A percentile compares a stretch with the other conserved stretches of the same genome.
phyloP scores from a whole-genome alignment of 805 yeast species.

The Clavispora carvajalis region DNA sequence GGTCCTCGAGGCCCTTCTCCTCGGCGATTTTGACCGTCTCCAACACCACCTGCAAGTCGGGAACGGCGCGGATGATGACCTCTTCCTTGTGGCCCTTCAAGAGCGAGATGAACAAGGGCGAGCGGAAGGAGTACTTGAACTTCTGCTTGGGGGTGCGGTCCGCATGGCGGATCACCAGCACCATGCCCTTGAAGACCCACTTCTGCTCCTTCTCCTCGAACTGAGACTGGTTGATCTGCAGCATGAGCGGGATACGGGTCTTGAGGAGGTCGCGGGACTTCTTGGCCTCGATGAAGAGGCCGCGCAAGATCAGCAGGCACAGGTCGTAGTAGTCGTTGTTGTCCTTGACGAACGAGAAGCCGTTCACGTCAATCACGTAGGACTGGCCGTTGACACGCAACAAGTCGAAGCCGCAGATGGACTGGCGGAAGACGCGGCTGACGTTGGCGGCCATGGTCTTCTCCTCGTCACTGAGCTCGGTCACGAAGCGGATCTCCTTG shows the following conservation, averaged over 20 bases:
- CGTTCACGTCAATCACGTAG: constrained; percentile 95
- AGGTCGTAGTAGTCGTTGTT: constrained; percentile 79
- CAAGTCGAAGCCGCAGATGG: constrained; percentile 95
- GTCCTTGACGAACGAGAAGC: constrained; percentile 96
- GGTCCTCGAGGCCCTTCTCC: constrained; percentile 75
- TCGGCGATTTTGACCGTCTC: constrained; percentile 81
- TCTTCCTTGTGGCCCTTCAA: constrained; percentile 94
- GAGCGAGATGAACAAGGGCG: constrained; percentile 78
- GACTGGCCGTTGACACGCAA: constrained; percentile 83
- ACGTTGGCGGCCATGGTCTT: constrained; percentile 75
- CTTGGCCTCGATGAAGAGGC: constrained; percentile 58
- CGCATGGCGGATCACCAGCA: constrained; percentile 90
- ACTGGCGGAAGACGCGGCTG: constrained; percentile 74
- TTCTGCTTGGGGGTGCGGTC: constrained; percentile 98
- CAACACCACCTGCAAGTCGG: constrained; percentile 79
- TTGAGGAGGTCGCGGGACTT: constrained; percentile 36
- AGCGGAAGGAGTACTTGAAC: constrained; percentile 89
- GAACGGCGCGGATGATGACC: constrained; percentile 86
- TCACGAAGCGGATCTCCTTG: constrained; percentile 87
- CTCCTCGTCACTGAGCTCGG: constrained; percentile 72
- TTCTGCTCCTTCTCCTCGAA: constrained; percentile 70
- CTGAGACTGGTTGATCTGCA: constrained; percentile 33
- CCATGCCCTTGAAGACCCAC: constrained; percentile 95
- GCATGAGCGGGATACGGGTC: constrained; percentile 29
- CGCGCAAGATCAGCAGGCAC: constrained; percentile 71